Percentiles rank a stretch among this genome's conserved stretches.
phyloP scores from a whole-genome alignment of 305 asterid species.

The Solanum hybrid region DNA sequence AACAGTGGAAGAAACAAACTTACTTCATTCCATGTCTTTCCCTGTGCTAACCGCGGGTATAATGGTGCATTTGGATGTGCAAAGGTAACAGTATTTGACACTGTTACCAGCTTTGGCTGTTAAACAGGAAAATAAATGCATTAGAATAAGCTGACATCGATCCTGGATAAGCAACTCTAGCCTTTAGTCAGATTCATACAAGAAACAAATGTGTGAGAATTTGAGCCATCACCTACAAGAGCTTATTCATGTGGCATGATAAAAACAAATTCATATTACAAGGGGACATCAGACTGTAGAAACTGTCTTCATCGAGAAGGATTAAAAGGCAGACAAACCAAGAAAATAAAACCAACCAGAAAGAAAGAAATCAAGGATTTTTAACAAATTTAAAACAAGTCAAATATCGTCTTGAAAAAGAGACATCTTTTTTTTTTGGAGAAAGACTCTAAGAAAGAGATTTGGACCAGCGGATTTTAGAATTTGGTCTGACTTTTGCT shows the following conservation, averaged over 20 bases:
- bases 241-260: neutral
- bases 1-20: constrained; percentile 13
- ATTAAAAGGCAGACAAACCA: neutral
- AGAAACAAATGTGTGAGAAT: neutral
- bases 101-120: constrained; percentile 84
- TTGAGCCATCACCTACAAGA: neutral
- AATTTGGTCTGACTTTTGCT: neutral
- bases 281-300: neutral
- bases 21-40: constrained; percentile 85
- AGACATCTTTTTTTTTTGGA: neutral
- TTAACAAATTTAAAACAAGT: neutral
- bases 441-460: neutral
- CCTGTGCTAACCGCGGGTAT: constrained; percentile 92
- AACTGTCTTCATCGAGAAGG: neutral
- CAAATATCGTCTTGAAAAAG: neutral
- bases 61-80: constrained; percentile 80
- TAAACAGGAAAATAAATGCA: neutral
- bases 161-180: neutral
- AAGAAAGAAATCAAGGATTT: neutral
- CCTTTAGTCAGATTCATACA: neutral
- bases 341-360: neutral
- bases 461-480: neutral
- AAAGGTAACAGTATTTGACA: constrained; percentile 56
- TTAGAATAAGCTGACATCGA: neutral
- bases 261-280: neutral